Conservation (phyloP, 768 basidiomycete genomes). For the Collybia nuda region DNA sequence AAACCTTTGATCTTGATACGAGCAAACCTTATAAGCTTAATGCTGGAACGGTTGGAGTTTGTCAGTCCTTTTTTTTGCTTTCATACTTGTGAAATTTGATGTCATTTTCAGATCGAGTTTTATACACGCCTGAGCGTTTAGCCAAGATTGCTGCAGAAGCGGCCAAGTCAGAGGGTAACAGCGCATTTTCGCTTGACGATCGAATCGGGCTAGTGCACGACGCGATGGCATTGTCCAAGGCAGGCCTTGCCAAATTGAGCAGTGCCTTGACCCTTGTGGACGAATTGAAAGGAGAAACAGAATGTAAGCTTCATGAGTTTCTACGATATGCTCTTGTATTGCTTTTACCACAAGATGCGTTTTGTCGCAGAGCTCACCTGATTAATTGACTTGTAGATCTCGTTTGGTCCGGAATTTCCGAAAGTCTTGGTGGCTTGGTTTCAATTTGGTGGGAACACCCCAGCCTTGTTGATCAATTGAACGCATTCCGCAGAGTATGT, state of each 20-base stretch:
- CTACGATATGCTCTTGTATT: not conserved
- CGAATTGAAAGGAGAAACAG: conserved; percentile 69
- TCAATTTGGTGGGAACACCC: conserved; percentile 85
- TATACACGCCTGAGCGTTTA: conserved; percentile 81
- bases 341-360: too few relatives aligned
- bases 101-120: conserved; percentile 65
- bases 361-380: too few relatives aligned
- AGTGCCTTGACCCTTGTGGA: conserved; percentile 74
- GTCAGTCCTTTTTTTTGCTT: conserved; percentile 42
- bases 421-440: conserved; percentile 51
- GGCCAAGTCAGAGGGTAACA: conserved; percentile 46
- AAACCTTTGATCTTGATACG: conserved; percentile 68
- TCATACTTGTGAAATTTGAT: not conserved
- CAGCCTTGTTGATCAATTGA: conserved; percentile 49
- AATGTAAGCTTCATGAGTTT: conserved; percentile 50
- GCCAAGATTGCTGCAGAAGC: conserved; percentile 79
- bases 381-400: conserved; percentile 48
- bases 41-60: conserved; percentile 85
- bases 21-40: conserved; percentile 87
- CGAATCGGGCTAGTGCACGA: conserved; percentile 89
- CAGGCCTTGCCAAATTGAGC: conserved; percentile 77
- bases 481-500: conserved; percentile 61
- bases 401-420: conserved; percentile 75
- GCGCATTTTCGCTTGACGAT: conserved; percentile 78
- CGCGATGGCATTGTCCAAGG: conserved; percentile 74